Conservation (phyloP, 345 rosid genomes). For the Euphorbia lathyris region DNA sequence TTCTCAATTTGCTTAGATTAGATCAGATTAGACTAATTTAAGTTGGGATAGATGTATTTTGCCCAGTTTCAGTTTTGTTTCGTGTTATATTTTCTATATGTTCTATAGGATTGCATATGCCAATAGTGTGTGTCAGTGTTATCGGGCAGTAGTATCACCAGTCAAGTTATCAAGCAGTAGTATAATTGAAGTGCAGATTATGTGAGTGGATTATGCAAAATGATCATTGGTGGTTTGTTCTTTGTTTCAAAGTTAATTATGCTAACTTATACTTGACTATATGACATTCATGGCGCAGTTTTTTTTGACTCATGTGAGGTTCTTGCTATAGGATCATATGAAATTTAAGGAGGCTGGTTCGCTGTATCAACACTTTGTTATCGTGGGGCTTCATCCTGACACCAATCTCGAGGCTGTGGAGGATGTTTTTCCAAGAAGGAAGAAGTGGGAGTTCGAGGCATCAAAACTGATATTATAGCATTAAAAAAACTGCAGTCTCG, state of each 20-base stretch:
- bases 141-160: neutral
- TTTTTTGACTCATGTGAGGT: constrained; percentile 6
- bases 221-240: neutral
- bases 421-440: constrained; percentile 75
- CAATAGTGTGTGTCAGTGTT: neutral
- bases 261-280: constrained; percentile 1
- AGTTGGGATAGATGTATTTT: neutral
- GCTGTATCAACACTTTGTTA: constrained; percentile 87
- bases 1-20: neutral
- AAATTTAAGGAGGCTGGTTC: constrained; percentile 71
- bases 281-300: neutral
- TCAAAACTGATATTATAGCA: constrained; percentile 50
- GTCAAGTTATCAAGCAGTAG: no score
- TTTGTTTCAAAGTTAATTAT: neutral
- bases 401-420: no score
- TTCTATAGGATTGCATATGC: neutral
- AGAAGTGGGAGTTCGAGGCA: constrained; percentile 77
- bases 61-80: no score
- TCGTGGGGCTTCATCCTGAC: no score
- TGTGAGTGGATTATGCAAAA: neutral
- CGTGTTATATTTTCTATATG: no score
- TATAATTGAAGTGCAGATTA: neutral
- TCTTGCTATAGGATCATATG: constrained; percentile 52
- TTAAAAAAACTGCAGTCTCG: constrained; percentile 43
- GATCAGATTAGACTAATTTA: neutral